These are phyloP conservation scores for Ambispora gerdemannii DNA, from an alignment of 192 early-diverging fungal species.

Conservation along the genomic window DNA sequence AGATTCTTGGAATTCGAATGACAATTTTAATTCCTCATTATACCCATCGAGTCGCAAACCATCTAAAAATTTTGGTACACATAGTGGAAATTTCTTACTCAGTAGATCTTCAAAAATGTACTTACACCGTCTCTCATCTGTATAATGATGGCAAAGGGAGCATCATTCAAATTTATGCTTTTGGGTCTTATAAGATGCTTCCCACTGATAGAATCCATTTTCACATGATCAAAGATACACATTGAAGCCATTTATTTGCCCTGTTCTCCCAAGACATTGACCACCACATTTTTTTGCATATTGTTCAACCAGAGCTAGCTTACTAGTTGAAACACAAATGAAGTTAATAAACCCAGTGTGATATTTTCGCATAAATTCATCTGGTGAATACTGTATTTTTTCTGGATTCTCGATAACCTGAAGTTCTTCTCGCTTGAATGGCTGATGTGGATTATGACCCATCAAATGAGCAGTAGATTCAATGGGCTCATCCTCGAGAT, in stretches of 20 bases:
- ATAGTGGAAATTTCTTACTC: no score
- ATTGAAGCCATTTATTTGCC: conserved; percentile 1
- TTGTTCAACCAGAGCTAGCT: neutral
- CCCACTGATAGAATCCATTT: no score
- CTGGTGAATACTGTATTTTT: conserved; percentile 16
- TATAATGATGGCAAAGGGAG: neutral
- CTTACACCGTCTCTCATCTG: neutral
- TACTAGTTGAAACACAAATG: conserved; percentile 5
- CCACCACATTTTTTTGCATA: conserved; percentile 7
- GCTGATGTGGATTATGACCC: conserved; percentile 4
- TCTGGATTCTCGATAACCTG: conserved; percentile 24
- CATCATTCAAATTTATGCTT: conserved; percentile 17
- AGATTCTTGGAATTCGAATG: neutral
- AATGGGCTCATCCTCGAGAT: conserved; percentile 18
- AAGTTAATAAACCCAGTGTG: conserved; percentile 16
- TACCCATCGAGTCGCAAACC: neutral
- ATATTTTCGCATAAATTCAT: conserved; percentile 21
- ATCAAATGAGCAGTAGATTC: conserved; percentile 20
- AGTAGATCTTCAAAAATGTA: conserved; percentile 22
- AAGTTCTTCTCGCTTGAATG: conserved; percentile 18
- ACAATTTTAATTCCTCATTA: conserved; percentile 10
- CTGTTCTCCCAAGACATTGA: neutral
- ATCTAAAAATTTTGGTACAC: neutral
- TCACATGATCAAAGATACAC: no score
- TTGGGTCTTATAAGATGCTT: conserved; percentile 11